A percentile compares a stretch with the other conserved stretches of the same genome.
These are phyloP conservation scores for Solidago caesia DNA, from an alignment of 129 eudicot genomes.

Conservation along the genomic window DNA sequence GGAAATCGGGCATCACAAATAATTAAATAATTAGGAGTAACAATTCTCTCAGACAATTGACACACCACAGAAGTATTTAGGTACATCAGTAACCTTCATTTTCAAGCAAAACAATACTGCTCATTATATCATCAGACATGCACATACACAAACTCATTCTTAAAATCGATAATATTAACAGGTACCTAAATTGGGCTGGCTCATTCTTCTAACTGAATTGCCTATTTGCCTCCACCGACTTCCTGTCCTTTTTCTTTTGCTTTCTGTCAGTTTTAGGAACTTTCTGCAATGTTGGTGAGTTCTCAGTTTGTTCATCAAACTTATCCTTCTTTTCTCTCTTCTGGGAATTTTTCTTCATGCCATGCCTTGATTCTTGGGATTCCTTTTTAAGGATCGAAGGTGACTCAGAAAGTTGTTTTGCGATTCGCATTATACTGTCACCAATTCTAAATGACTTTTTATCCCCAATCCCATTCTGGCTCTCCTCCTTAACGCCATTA, in stretches of 20 bases:
- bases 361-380: slow-evolving; percentile 23
- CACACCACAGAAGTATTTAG: not conserved
- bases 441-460: slow-evolving; percentile 28
- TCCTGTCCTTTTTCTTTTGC: slow-evolving; percentile 34
- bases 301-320: slow-evolving; percentile 17
- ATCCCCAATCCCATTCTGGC: slow-evolving; percentile 7
- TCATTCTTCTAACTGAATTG: slow-evolving; percentile 12
- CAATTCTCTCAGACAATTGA: not conserved
- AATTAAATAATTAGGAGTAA: not conserved
- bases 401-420: slow-evolving; percentile 35
- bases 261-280: slow-evolving; percentile 30
- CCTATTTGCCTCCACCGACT: slow-evolving; percentile 29
- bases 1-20: not conserved
- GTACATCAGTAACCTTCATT: not conserved
- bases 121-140: not conserved
- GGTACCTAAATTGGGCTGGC: slow-evolving; percentile 17
- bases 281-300: slow-evolving; percentile 39
- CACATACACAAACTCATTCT: not conserved
- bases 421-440: slow-evolving; percentile 32
- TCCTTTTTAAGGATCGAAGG: slow-evolving; percentile 25
- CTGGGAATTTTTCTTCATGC: slow-evolving; percentile 23
- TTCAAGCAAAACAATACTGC: not conserved
- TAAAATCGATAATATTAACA: not conserved
- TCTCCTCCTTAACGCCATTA: slow-evolving; percentile 20
- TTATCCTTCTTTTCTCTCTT: not conserved